Conservation (phyloP, 2,329 filamentous ascomycete genomes). For the Lecanoromycetidae sp. region DNA sequence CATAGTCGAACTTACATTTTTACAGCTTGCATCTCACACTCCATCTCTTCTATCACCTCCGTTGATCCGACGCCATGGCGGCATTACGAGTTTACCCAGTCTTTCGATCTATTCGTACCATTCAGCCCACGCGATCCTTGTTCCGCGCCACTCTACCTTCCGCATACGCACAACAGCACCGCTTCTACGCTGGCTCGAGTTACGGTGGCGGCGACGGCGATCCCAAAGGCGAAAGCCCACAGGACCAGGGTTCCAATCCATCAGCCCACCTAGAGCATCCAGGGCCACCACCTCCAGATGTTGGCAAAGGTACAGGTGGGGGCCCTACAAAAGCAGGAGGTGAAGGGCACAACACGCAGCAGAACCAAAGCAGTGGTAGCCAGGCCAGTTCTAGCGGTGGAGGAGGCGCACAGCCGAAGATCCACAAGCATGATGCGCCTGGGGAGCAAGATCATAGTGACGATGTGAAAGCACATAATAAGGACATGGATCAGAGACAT, state of each 20-base stretch:
- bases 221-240: constrained; percentile 28
- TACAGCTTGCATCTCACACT: neutral
- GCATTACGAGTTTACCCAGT: constrained; percentile 1
- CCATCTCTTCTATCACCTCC: too few relatives aligned
- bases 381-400: constrained; percentile 14
- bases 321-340: constrained; percentile 15
- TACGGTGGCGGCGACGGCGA: constrained; percentile 33
- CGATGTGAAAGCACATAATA: constrained; percentile 48
- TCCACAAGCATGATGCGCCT: constrained; percentile 36
- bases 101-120: neutral
- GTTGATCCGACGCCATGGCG: neutral
- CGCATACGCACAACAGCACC: constrained; percentile 10
- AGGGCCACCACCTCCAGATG: constrained; percentile 31
- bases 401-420: constrained; percentile 38
- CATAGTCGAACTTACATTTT: too few relatives aligned
- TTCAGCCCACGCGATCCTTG: neutral
- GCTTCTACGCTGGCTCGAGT: constrained; percentile 12
- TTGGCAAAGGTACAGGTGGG: constrained; percentile 30
- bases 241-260: constrained; percentile 23
- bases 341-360: constrained; percentile 13
- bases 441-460: constrained; percentile 35
- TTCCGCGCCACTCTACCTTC: neutral
- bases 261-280: constrained; percentile 31
- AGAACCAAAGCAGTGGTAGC: constrained; percentile 9
- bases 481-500: constrained; percentile 44